Evolutionary conservation across 2,329 filamentous ascomycete genomes (phyloP).

Genomic region (Leptoxyphium fumago): DNA sequence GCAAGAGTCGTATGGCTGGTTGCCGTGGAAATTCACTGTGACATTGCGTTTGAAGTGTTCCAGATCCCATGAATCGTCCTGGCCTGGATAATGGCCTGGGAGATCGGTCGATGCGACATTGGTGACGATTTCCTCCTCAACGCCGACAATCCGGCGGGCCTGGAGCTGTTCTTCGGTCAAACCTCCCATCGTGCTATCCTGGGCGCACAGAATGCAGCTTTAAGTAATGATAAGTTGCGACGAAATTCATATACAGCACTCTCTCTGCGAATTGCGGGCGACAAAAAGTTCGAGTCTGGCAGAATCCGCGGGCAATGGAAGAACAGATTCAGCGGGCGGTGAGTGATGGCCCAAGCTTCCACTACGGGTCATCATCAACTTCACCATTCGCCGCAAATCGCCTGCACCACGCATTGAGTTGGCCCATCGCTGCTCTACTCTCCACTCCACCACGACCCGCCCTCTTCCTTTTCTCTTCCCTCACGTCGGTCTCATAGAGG

Average conservation of each 20-base stretch:
- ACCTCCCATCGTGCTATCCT: background rate
- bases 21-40: conserved; percentile 69
- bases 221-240: background rate
- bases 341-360: background rate
- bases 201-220: no score
- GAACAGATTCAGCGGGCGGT: background rate
- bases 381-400: conserved; percentile 1
- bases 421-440: conserved; percentile 1
- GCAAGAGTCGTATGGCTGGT: conserved; percentile 58
- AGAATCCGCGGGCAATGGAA: conserved; percentile 6
- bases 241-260: no score
- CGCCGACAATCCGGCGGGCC: conserved; percentile 63
- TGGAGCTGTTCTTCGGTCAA: conserved; percentile 42
- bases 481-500: background rate
- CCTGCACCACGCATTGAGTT: background rate
- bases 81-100: conserved; percentile 77
- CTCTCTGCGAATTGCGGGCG: conserved; percentile 15
- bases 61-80: conserved; percentile 69
- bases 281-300: conserved; percentile 18
- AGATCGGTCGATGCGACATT: conserved; percentile 84
- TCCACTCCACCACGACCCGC: conserved; percentile 6
- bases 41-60: conserved; percentile 59
- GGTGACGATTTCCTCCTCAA: conserved; percentile 81
- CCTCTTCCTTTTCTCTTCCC: conserved; percentile 4
- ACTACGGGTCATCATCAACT: conserved; percentile 2